Base-by-base conservation (phyloP, 768 basidiomycete genomes). In the Exsudoporus frostii region DNA sequence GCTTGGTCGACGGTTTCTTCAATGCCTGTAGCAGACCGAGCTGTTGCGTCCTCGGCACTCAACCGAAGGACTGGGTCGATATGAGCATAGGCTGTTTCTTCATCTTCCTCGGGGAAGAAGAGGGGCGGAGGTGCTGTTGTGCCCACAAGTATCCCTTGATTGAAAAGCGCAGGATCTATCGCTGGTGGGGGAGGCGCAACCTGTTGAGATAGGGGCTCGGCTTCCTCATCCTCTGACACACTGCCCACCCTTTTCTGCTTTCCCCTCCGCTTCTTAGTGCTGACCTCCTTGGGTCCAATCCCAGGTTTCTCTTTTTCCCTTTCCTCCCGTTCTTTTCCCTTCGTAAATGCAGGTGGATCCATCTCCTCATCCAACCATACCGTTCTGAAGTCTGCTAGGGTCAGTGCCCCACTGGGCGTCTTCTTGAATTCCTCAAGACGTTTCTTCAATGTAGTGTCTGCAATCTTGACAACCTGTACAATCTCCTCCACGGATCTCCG, bases 391-490 rank as follows among this genome's bases (percentile, higher is more conserved):
- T 98, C 93, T 13, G 85, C 85, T 47, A 99, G 75, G 2, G 93
- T 95, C 62, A 98, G 72, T 34, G 79, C 78, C 13, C 91, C 93
- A 62, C 89, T 92, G 0, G 88, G 85, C 2, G 94, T 98, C 60
- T 82, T 83, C 66, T 86, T 91, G 77, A 99, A 99, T 73, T 99
- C 97, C 24, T 94, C 90, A 15, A 99, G 74, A 17, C 97, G 83
- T 70, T 96, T 98, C 73, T 86, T 85, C 39, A 99, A 72, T 4
- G 97, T 99, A 11, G 85, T 86, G 64, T 98, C 94, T n/a, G 94
- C 92, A 59, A 98, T 97, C 73, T 98, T 99, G 59, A 98, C 97
- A 15, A 99, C 94, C 66, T 99, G 97, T 19, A 98, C 94, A 43
- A 99, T 90, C 71, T 99, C 97, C 65, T 95, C 90, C 11, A 98